These are phyloP conservation scores for Fusarium sp. DNA, from an alignment of 2,329 filamentous ascomycete genomes.

Conservation along the genomic window DNA sequence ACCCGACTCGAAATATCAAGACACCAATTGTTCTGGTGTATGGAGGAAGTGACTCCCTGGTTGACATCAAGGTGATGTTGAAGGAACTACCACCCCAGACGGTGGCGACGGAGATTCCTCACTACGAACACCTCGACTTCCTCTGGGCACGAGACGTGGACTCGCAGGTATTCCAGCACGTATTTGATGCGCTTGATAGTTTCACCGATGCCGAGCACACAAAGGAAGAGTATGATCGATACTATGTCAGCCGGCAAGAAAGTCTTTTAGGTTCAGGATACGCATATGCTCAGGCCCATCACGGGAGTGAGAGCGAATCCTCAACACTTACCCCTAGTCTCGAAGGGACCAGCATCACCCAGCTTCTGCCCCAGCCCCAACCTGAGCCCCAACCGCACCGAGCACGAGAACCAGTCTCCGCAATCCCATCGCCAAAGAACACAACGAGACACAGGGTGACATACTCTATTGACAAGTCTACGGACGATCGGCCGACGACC, in stretches of 20 bases:
- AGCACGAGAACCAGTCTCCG: slow-evolving; percentile 46
- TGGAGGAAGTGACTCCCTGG: slow-evolving; percentile 91
- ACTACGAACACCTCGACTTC: slow-evolving; percentile 98
- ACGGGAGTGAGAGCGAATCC: slow-evolving; percentile 55
- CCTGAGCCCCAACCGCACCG: slow-evolving; percentile 46
- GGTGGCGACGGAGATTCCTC: slow-evolving; percentile 85
- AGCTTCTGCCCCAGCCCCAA: slow-evolving; percentile 26
- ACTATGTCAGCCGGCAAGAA: slow-evolving; percentile 64
- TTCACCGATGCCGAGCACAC: slow-evolving; percentile 72
- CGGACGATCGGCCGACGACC: slow-evolving; percentile 34
- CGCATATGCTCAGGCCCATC: slow-evolving; percentile 44
- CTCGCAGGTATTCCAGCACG: slow-evolving; percentile 86
- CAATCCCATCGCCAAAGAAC: slow-evolving; percentile 38
- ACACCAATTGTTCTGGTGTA: slow-evolving; percentile 95
- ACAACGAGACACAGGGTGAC: slow-evolving; percentile 33
- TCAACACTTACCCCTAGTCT: slow-evolving; percentile 50
- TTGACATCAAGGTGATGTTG: slow-evolving; percentile 94
- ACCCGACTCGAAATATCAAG: slow-evolving; percentile 96
- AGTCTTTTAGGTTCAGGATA: slow-evolving; percentile 61
- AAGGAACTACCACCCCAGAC: slow-evolving; percentile 88
- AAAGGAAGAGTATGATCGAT: slow-evolving; percentile 71
- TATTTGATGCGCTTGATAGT: slow-evolving; percentile 87
- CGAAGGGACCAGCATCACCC: slow-evolving; percentile 31
- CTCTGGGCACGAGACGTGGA: slow-evolving; percentile 92
- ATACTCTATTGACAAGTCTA: slow-evolving; percentile 25